Evolutionary conservation across 176 grass and related monocot species (phyloP).

Genomic region (Chrysopogon serrulatus): DNA sequence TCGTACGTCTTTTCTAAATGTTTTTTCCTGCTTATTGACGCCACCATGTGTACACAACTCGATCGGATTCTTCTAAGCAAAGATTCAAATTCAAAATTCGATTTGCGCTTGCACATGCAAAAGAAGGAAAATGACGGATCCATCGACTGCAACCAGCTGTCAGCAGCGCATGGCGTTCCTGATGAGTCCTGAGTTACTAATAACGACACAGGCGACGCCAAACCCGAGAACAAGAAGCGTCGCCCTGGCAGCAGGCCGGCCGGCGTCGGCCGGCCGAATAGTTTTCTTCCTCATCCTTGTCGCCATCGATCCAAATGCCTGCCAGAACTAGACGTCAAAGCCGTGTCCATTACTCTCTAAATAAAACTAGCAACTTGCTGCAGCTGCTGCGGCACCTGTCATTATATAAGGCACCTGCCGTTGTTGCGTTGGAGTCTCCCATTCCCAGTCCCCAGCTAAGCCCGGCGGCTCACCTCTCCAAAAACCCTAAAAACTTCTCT

Average conservation of each 20-base stretch:
- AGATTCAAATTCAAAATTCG: neutral
- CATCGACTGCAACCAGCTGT: neutral
- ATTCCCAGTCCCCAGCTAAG: neutral
- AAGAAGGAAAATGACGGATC: neutral
- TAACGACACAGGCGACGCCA: neutral
- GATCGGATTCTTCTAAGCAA: neutral
- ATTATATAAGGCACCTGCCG: constrained; percentile 32
- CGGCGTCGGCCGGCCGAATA: constrained; percentile 39
- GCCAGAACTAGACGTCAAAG: constrained; percentile 34
- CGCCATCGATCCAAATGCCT: constrained; percentile 19
- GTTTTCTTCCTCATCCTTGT: neutral
- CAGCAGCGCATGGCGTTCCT: neutral
- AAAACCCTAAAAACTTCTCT: neutral
- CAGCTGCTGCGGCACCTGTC: neutral
- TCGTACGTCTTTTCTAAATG: neutral
- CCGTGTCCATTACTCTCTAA: constrained; percentile 7
- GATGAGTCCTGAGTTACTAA: neutral
- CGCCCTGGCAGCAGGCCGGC: constrained; percentile 13
- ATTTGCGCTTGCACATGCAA: too few relatives aligned
- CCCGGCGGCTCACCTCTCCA: too few relatives aligned
- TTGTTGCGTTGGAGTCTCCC: constrained; percentile 3
- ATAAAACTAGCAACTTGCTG: neutral
- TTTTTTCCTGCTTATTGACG: neutral
- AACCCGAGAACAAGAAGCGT: constrained; percentile 7
- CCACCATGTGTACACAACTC: neutral